These are phyloP conservation scores for Chrysanthemum seticuspe DNA, from an alignment of 129 eudicot species.

Conservation along the genomic window DNA sequence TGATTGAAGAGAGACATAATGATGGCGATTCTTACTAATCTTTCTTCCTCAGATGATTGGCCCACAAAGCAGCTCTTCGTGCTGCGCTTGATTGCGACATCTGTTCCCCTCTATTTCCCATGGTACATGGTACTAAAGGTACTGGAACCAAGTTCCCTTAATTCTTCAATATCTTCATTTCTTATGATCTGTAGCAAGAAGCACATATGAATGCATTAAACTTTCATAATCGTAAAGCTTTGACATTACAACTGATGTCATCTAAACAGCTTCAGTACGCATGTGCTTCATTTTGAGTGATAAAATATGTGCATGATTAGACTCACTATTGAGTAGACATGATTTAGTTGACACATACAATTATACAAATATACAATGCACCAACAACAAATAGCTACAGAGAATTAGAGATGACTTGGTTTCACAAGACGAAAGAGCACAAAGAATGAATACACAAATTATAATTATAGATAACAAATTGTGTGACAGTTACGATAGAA, in stretches of 20 bases:
- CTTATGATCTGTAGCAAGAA: conserved; percentile 59
- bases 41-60: conserved; percentile 88
- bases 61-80: conserved; percentile 89
- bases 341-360: too few species aligned
- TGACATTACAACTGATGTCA: not conserved
- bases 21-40: conserved; percentile 49
- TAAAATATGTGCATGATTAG: too few species aligned
- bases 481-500: too few species aligned
- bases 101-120: conserved; percentile 98
- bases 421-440: too few species aligned
- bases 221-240: not conserved
- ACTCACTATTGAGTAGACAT: too few species aligned
- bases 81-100: conserved; percentile 90
- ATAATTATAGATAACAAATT: too few species aligned
- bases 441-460: too few species aligned
- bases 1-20: not conserved
- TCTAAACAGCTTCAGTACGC: not conserved
- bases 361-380: too few species aligned
- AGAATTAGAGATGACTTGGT: too few species aligned
- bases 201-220: conserved; percentile 10
- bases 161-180: conserved; percentile 87
- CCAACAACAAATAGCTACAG: too few species aligned
- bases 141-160: conserved; percentile 94
- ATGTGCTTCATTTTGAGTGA: too few species aligned
- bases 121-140: conserved; percentile 94